phyloP scores from a whole-genome alignment of 257 asterid species.

The Linderniella brevidens region DNA sequence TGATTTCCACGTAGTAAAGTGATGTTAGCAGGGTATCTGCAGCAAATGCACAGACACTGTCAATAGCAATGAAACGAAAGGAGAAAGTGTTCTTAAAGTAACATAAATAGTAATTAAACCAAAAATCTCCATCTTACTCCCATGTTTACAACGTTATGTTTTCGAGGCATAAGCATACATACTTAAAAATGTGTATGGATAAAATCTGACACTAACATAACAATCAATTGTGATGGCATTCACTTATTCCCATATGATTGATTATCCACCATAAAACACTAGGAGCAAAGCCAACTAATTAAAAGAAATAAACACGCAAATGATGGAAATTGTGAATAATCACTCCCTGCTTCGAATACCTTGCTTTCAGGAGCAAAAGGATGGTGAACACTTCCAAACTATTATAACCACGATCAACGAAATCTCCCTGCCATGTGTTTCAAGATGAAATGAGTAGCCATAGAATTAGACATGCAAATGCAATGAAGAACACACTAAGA shows the following conservation, averaged over 20 bases:
- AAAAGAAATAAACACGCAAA: neutral
- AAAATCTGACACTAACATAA: too few species aligned
- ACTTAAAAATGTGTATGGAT: too few species aligned
- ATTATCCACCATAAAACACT: neutral
- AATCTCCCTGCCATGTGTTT: constrained; percentile 61
- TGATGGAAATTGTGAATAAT: neutral
- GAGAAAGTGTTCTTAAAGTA: constrained; percentile 8
- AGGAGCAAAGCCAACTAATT: constrained; percentile 3
- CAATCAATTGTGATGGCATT: too few species aligned
- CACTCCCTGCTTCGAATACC: constrained; percentile 24
- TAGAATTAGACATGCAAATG: neutral
- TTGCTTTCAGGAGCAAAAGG: constrained; percentile 92
- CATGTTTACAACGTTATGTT: too few species aligned
- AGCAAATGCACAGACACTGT: constrained; percentile 10
- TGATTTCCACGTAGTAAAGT: constrained; percentile 97
- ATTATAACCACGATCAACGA: constrained; percentile 98
- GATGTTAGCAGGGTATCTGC: constrained; percentile 82
- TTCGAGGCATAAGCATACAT: too few species aligned
- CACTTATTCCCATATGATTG: too few species aligned
- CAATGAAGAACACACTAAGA: constrained; percentile 1
- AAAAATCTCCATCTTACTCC: neutral
- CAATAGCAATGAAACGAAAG: constrained; percentile 8
- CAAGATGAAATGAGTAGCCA: constrained; percentile 5
- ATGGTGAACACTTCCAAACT: constrained; percentile 95
- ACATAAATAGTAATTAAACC: neutral